phyloP scores from a whole-genome alignment of 345 rosid genomes.

The Microthlaspi erraticum region DNA sequence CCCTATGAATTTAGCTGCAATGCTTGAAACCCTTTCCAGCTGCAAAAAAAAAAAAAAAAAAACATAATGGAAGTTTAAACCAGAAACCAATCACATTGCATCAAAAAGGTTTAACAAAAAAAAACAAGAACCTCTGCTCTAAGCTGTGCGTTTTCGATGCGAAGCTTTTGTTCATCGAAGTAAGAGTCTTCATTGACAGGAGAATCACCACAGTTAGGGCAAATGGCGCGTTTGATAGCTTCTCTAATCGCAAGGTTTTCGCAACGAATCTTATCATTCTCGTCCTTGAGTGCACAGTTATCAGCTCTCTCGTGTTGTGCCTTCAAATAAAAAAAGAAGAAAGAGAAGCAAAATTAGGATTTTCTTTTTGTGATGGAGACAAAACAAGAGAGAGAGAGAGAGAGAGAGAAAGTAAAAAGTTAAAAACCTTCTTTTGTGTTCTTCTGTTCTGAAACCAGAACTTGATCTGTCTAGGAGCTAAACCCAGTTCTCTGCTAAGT shows the following conservation, averaged over 20 bases:
- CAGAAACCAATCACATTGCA: background rate
- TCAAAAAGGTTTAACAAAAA: background rate
- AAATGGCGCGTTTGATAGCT: slow-evolving; percentile 86
- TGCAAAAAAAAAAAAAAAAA: slow-evolving; percentile 31
- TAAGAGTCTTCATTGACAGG: slow-evolving; percentile 78
- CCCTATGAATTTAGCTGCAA: slow-evolving; percentile 92
- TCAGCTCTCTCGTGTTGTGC: slow-evolving; percentile 95
- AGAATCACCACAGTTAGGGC: slow-evolving; percentile 91
- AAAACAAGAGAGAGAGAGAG: background rate
- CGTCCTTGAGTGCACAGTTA: slow-evolving; percentile 71
- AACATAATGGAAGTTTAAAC: background rate
- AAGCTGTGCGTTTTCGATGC: slow-evolving; percentile 85
- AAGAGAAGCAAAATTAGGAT: background rate
- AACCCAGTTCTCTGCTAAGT: slow-evolving; percentile 80
- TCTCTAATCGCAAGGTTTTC: slow-evolving; percentile 94
- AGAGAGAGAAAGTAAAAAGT: background rate
- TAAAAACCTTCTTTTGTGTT: slow-evolving; percentile 97
- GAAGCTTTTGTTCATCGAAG: slow-evolving; percentile 84
- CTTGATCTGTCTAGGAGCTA: slow-evolving; percentile 96
- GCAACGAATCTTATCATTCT: slow-evolving; percentile 94
- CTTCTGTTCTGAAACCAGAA: slow-evolving; percentile 98
- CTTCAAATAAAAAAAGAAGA: slow-evolving; percentile 40
- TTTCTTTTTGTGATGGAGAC: background rate
- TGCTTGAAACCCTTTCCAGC: slow-evolving; percentile 93
- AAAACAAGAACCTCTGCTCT: slow-evolving; percentile 72